Base-by-base conservation (phyloP, 768 basidiomycete genomes). In the Omphalotus guepiniiformis region DNA sequence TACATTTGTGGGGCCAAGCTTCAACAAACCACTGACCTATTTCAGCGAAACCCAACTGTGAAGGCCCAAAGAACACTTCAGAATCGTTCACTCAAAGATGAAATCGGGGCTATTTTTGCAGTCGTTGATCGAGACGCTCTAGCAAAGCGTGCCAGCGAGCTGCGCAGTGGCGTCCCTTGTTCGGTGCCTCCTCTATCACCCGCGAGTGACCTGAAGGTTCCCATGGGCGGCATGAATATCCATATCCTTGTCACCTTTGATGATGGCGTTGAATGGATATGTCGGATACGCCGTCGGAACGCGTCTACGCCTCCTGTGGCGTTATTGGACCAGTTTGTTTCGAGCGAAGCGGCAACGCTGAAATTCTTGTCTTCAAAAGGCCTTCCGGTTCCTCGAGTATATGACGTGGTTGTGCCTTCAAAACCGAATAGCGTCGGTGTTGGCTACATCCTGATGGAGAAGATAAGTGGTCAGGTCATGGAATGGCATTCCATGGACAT, bases 211-310 rank as follows among this genome's bases (percentile, higher is more conserved):
- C 8, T 39, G 9, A n/a, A 39, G 38, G 38, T 9, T 18, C 21
- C 38, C 9, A 45, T 45, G 43, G 43, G 43, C 7, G 43, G 43
- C 22, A 45, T 45, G 43, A 45, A 45, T 23, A 37, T 16, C 23
- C 43, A 45, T 22, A 35, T 45, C 8, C 43, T 15, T 12, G n/a
- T 45, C 43, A 16, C 8, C 7, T 45, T 45, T 35, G 27, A 9
- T 12, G 43, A 45, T 22, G 43, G 43, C 8, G 30, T 37, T n/a
- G 13, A 13, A 9, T 45, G 43, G 43, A 9, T 45, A 7, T 7
- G 8, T 35, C 43, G 43, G 16, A 38, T 45, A 11, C 37, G 37
- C 19, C 37, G 37, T 35, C 21, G 15, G 41, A n/a, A n/a, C n/a
- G n/a, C n/a, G 27, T 29, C 37, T 13, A 11, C 37, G 9, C 37